Evolutionary conservation across 2,329 filamentous ascomycete species (phyloP).

Genomic region (Fonsecaea monophora): DNA sequence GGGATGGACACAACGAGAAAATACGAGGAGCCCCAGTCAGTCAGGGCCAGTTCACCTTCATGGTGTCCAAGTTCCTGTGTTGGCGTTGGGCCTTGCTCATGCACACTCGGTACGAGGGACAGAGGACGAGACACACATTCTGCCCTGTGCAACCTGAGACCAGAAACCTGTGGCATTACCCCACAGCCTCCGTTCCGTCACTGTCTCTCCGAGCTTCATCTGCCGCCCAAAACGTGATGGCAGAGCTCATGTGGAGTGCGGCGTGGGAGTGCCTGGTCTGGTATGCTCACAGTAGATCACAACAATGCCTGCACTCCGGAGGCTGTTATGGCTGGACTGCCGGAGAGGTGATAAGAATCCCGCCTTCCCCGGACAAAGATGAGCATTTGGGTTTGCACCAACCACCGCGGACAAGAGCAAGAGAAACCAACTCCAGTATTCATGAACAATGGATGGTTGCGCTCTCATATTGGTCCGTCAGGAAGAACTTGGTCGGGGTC

Average conservation of each 20-base stretch:
- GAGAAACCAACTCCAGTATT: not conserved
- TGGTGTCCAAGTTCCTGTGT: not conserved
- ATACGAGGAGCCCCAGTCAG: not conserved
- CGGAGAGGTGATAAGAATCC: not conserved
- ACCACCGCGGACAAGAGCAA: not conserved
- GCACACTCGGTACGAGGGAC: not conserved
- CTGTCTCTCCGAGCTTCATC: slow-evolving; percentile 15
- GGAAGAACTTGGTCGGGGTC: slow-evolving; percentile 60
- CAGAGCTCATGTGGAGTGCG: not conserved
- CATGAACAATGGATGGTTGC: not conserved
- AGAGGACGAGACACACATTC: no score
- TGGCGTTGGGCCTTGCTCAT: not conserved
- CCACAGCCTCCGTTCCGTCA: not conserved
- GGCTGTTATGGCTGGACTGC: not conserved
- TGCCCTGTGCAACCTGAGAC: not conserved
- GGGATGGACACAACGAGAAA: not conserved
- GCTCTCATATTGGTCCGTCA: slow-evolving; percentile 41
- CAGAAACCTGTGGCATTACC: slow-evolving; percentile 9
- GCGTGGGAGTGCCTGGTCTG: not conserved
- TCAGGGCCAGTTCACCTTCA: not conserved
- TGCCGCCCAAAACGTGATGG: slow-evolving; percentile 8
- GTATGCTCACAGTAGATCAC: not conserved
- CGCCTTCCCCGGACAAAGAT: not conserved
- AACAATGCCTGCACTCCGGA: not conserved
- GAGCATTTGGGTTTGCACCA: not conserved